These are phyloP conservation scores for Erysimum cheiranthoides DNA, from an alignment of 345 rosid genomes.

Conservation along the genomic window DNA sequence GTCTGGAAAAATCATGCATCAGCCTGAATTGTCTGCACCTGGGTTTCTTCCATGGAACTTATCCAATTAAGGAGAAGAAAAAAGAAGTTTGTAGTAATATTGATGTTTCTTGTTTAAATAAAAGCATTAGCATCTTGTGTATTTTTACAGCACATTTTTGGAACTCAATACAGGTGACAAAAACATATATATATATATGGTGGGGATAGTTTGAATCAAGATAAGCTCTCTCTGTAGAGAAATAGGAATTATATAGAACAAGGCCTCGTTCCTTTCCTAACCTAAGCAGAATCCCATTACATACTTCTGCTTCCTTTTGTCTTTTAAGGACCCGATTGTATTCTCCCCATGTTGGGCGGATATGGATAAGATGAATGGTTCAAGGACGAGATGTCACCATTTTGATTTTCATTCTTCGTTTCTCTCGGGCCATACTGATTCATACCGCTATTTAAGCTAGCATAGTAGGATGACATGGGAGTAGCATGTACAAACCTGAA, in stretches of 20 bases:
- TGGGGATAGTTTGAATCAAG: conserved; percentile 22
- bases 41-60: not conserved
- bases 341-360: conserved; percentile 76
- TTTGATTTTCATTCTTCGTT: conserved; percentile 54
- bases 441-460: conserved; percentile 60
- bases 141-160: conserved; percentile 25
- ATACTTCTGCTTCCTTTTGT: not conserved
- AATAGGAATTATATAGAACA: conserved; percentile 31
- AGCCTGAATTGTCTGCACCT: conserved; percentile 1
- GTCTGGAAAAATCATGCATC: not conserved
- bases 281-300: conserved; percentile 32
- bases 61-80: not conserved
- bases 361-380: conserved; percentile 72
- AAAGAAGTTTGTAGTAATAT: conserved; percentile 17
- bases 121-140: conserved; percentile 34
- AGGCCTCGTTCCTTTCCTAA: conserved; percentile 30
- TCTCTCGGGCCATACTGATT: conserved; percentile 63
- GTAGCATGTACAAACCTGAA: conserved; percentile 60
- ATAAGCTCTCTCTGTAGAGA: conserved; percentile 29
- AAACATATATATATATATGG: conserved; percentile 31
- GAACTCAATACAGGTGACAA: conserved; percentile 24
- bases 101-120: conserved; percentile 11
- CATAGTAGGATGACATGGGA: conserved; percentile 58
- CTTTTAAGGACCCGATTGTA: conserved; percentile 75
- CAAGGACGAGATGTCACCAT: conserved; percentile 55